Evolutionary conservation across 2,329 filamentous ascomycete species (phyloP).

Genomic region (Pezicula carpinea): DNA sequence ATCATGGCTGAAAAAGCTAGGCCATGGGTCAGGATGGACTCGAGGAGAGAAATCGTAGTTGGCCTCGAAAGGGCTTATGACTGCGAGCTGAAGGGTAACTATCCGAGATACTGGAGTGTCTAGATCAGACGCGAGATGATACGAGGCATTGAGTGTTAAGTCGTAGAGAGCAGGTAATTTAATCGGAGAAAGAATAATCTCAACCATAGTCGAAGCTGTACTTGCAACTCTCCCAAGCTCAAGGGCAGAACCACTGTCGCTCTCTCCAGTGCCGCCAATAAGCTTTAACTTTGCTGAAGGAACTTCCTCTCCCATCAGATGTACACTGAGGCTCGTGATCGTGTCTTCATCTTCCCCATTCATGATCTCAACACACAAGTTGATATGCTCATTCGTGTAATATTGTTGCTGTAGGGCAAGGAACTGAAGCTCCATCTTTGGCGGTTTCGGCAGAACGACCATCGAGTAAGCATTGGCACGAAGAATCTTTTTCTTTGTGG

Average conservation of each 20-base stretch:
- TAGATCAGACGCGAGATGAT: slow-evolving; percentile 73
- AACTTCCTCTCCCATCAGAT: slow-evolving; percentile 55
- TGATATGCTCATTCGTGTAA: slow-evolving; percentile 77
- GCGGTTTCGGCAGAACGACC: slow-evolving; percentile 79
- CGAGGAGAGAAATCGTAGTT: slow-evolving; percentile 83
- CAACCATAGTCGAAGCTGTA: slow-evolving; percentile 37
- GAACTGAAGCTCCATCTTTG: slow-evolving; percentile 77
- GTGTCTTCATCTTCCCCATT: slow-evolving; percentile 84
- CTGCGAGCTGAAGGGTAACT: slow-evolving; percentile 61
- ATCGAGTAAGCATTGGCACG: slow-evolving; percentile 51
- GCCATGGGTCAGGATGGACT: slow-evolving; percentile 76
- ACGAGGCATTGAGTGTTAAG: slow-evolving; percentile 68
- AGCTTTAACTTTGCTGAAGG: slow-evolving; percentile 40
- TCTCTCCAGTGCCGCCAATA: slow-evolving; percentile 1
- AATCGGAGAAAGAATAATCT: slow-evolving; percentile 47
- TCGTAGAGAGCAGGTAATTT: slow-evolving; percentile 54
- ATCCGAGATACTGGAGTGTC: slow-evolving; percentile 78
- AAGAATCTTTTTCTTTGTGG: slow-evolving; percentile 40
- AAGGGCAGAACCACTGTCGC: slow-evolving; percentile 8
- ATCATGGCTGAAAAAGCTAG: slow-evolving; percentile 68
- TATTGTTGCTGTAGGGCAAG: slow-evolving; percentile 63
- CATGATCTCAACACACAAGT: slow-evolving; percentile 61
- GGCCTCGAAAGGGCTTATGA: slow-evolving; percentile 84
- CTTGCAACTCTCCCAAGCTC: slow-evolving; percentile 36
- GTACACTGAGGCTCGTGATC: slow-evolving; percentile 64